Conservation (phyloP, 108 stramenopile genomes). For the Nitzschia inconspicua region DNA sequence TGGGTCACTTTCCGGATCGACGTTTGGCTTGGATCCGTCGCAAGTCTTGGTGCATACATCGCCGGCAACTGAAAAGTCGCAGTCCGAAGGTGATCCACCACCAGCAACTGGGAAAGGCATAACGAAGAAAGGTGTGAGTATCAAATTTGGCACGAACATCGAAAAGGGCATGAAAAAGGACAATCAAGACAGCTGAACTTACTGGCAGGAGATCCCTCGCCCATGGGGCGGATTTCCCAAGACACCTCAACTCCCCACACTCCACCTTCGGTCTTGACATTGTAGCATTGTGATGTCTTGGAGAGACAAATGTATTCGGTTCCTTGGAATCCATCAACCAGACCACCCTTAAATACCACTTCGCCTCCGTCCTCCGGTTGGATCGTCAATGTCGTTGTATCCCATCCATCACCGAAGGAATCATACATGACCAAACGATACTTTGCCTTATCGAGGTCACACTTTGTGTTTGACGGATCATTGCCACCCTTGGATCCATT, state of each 20-base stretch:
- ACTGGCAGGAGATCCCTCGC: conserved; percentile 49
- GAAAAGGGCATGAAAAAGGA: neutral
- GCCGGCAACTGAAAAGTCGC: conserved; percentile 51
- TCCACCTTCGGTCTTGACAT: conserved; percentile 64
- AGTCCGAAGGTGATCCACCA: conserved; percentile 69
- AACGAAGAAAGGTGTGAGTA: neutral
- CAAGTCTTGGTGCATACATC: conserved; percentile 59
- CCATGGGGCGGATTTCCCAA: conserved; percentile 74
- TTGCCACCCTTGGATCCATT: conserved; percentile 22
- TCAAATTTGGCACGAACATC: neutral
- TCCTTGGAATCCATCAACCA: conserved; percentile 69
- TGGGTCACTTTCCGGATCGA: conserved; percentile 52
- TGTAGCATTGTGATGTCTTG: conserved; percentile 64
- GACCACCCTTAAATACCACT: conserved; percentile 53
- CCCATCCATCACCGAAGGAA: conserved; percentile 90
- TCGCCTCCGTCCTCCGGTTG: conserved; percentile 15
- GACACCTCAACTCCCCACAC: conserved; percentile 88
- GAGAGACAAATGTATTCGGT: conserved; percentile 71
- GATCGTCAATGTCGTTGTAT: conserved; percentile 51
- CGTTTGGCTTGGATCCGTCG: conserved; percentile 34
- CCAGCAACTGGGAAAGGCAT: conserved; percentile 32
- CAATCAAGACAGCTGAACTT: conserved; percentile 5
- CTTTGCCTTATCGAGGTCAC: conserved; percentile 30
- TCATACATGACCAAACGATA: conserved; percentile 77
- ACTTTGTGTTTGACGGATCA: conserved; percentile 13